Base-by-base conservation (phyloP, 805 yeast genomes). In the Clavispora fructus region DNA sequence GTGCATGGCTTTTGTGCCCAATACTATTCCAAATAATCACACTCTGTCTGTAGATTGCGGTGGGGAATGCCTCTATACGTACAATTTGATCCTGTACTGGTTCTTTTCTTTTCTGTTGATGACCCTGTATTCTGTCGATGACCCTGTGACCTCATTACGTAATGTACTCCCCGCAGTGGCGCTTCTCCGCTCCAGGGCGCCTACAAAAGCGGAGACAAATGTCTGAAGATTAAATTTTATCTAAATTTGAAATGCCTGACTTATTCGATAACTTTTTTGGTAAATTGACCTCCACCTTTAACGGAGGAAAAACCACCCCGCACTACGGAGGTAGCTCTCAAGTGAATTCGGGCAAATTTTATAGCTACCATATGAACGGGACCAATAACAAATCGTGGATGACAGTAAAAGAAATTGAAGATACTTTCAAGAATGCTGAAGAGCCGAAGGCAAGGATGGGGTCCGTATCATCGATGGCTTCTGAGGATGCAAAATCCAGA, bases 351-450 rank as follows among this genome's bases (percentile, higher is more conserved):
- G 75, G 75, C 2, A 53, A 53, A 4, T 68, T 54, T 46, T 69
- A 69, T 48, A 68, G 63, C 48, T 69, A 69, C 47, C 71, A 65
- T 38, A 48, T 60, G 37, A 65, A 58, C 39, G 57, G 61, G 19
- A 67, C 69, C 31, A 70, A 70, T 49, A 70, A 69, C 50, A 62
- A 65, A 26, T 69, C 64, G 31, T 70, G 75, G 75, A 50, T 69
- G 54, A 68, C 72, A 6, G 43, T 44, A 10, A 42, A 46, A 19
- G 51, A 53, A 8, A 35, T 44, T 6, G 41, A 31, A 8, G 42
- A 41, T 11, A n/a, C 41, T 1, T 19, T 38, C 23, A 38, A 32
- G 7, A 23, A 31, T n/a, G 43, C 13, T 4, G 48, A 45, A 17
- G 33, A 16, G 30, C 41, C 19, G 16, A 47, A 46, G 40, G 45